Base-by-base conservation (phyloP, 257 asterid genomes). In the Gardenia jasminoides region DNA sequence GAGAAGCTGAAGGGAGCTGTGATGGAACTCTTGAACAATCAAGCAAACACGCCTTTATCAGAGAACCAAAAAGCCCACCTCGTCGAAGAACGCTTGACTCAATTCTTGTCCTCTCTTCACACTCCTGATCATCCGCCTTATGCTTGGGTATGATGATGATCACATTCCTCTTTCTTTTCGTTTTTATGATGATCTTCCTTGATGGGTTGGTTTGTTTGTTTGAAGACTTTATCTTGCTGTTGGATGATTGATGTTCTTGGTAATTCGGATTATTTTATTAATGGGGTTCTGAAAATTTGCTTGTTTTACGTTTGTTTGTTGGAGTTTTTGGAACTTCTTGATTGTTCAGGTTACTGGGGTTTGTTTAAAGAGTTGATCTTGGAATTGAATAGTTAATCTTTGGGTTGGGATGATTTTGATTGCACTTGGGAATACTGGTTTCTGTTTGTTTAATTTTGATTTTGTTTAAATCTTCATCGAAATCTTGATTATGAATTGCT, bases 61-160 rank as follows among this genome's bases (percentile, higher is more conserved):
- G 70, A 76, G 1, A 2, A 48, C 12, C 71, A 62, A 62, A 70
- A 26, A n/a, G 31, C 47, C 16, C 5, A 22, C 66, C 6, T 43
- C 52, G 43, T 81, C 76, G 43, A 44, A 26, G 73, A 71, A 2
- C 52, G 54, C 7, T 41, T 84, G 13, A 11, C 68, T 70, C 67
- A 30, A 4, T 31, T 78, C 11, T 36, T 75, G 1, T 78, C 78
- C 70, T 65, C 15, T 39, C 68, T 77, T 75, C 69, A 43, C 62
- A 61, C 64, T 1, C 85, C 81, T 43, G 78, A 84, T 74, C 85
- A 81, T 15, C 84, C 81, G 44, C 79, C 83, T 46, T 84, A 84
- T 70, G 78, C 87, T 41, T 82, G 79, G 83, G 83, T 81, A 75
- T 28, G 17, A 46, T 28, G 17, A 46, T 20, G 3, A 13, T 13